Base-by-base conservation (phyloP, 257 asterid genomes). In the Primulina huaijiensis region DNA sequence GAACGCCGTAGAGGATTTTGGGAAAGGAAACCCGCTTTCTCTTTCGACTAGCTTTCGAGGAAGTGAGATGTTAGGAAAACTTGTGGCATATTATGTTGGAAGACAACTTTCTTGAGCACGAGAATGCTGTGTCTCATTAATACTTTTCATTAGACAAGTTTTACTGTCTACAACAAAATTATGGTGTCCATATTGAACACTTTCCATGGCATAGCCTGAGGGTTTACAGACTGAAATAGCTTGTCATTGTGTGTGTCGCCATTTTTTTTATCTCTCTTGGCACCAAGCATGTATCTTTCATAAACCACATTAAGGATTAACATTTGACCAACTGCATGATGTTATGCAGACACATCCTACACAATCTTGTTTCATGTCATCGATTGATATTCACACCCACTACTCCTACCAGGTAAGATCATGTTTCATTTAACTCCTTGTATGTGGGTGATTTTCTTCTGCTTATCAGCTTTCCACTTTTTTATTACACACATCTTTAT, bases 331-430 rank as follows among this genome's bases (percentile, higher is more conserved):
- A 61, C 78, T 69, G 53, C 74, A 64, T 75, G 23, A 50, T 79
- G 34, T 69, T 74, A 80, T 86, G 86, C 89, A 93, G 98, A 93
- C 98, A n/a, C 97, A 93, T 84, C 98, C 98, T 35, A 90, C 97
- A 1, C 98, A 93, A 74, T 93, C 98, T 65, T 93, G 98, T 79
- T 93, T 90, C 85, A 93, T 93, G 98, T 93, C 98, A 37, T 93
- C 97, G 71, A 90, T 92, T 67, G 98, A 93, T 78, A 92, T 93
- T 71, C 98, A 93, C 76, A 90, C 98, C 0, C 98, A 93, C 76
- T 93, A 93, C 82, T 86, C 96, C 20, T 93, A 93, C 79, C 98
- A 93, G 98, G 98, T 93, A 71, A 12, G 14, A 69, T 66, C 37
- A 35, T 30, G 53, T 73, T 68, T 73, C 79, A 10, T 63, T 43